phyloP scores from a whole-genome alignment of 1,284 basidiomycete genomes.

The Microbotryum saponariae region DNA sequence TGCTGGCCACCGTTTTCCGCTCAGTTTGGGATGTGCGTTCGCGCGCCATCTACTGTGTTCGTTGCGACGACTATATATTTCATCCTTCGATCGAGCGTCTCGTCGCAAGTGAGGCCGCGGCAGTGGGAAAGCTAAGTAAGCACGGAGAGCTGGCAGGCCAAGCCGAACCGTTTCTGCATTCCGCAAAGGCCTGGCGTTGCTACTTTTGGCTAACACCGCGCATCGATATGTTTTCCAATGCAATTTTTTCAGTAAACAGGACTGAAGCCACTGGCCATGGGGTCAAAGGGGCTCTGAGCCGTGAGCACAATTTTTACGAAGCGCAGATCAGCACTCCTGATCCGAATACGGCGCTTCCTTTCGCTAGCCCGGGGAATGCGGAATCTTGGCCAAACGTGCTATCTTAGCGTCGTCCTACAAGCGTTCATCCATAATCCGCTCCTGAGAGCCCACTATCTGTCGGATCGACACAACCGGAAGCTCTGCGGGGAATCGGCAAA shows the following conservation, averaged over 20 bases:
- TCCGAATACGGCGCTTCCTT: background rate
- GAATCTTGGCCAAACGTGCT: conserved; percentile 92
- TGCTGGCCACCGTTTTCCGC: too few species aligned
- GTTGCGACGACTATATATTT: conserved; percentile 14
- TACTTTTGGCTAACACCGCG: background rate
- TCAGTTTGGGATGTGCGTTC: conserved; percentile 23
- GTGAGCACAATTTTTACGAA: background rate
- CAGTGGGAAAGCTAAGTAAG: background rate
- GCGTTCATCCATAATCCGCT: conserved; percentile 88
- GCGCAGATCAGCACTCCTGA: background rate
- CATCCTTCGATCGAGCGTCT: conserved; percentile 7
- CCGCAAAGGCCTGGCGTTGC: background rate
- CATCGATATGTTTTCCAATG: background rate
- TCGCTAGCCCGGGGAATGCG: conserved; percentile 62
- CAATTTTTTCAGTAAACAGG: background rate
- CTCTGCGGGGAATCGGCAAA: conserved; percentile 48
- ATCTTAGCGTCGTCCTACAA: conserved; percentile 87
- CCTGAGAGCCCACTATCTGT: conserved; percentile 79
- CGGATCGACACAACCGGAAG: conserved; percentile 69
- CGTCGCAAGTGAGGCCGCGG: background rate
- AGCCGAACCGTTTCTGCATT: background rate
- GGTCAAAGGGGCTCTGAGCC: conserved; percentile 6
- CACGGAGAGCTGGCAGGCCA: background rate
- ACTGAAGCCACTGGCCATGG: background rate
- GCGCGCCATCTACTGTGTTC: conserved; percentile 7